phyloP scores from a whole-genome alignment of 352 stramenopile species.

The Globisporangium emineosum region DNA sequence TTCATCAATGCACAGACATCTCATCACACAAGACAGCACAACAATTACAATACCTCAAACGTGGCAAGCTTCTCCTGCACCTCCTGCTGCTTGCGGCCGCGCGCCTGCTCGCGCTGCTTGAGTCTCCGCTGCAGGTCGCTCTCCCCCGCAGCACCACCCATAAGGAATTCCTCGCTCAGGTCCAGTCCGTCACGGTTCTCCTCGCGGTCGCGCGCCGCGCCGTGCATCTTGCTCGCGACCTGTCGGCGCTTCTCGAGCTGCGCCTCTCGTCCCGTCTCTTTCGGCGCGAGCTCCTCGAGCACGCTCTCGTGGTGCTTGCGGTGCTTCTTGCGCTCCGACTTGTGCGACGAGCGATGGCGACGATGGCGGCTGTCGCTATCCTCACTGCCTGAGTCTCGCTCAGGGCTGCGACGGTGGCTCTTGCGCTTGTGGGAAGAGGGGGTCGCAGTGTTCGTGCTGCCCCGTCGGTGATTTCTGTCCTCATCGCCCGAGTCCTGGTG shows the following conservation, averaged over 20 bases:
- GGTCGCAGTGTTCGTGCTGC: neutral
- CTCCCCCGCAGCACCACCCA: constrained; percentile 29
- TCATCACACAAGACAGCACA: too few species aligned
- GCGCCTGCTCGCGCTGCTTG: constrained; percentile 30
- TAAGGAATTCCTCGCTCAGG: constrained; percentile 66
- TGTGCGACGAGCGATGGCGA: constrained; percentile 19
- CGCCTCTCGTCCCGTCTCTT: constrained; percentile 61
- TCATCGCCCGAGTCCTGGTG: constrained; percentile 1
- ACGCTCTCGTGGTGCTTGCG: constrained; percentile 39
- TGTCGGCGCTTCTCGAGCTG: constrained; percentile 57
- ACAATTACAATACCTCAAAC: constrained; percentile 44
- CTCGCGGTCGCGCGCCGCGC: constrained; percentile 57
- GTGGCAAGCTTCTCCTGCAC: constrained; percentile 34
- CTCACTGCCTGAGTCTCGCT: constrained; percentile 23
- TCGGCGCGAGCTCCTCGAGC: constrained; percentile 59
- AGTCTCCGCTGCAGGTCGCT: constrained; percentile 43
- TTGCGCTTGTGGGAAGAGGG: neutral
- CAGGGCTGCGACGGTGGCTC: neutral
- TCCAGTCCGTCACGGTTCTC: constrained; percentile 60
- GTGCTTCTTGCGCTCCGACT: constrained; percentile 32
- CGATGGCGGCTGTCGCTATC: constrained; percentile 9
- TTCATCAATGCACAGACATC: too few species aligned
- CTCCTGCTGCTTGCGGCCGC: constrained; percentile 37
- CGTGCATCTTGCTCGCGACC: constrained; percentile 43
- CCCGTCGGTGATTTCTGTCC: neutral